Base-by-base conservation (phyloP, 2,329 filamentous ascomycete species). In the Apiospora phragmitis region DNA sequence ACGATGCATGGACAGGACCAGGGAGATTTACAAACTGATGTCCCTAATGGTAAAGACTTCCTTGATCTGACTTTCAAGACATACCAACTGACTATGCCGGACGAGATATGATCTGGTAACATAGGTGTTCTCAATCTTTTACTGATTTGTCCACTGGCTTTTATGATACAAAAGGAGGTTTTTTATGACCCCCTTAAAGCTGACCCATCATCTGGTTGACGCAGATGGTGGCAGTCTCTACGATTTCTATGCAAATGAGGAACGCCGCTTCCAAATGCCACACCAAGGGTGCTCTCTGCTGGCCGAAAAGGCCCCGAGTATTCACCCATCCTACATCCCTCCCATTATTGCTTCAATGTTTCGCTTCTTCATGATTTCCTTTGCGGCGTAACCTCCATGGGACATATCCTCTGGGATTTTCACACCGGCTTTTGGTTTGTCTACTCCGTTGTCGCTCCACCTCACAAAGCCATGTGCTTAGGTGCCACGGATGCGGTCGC, bases 401-500 rank as follows among this genome's bases (percentile, higher is more conserved):
- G 21, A 21, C 43, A 47, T 11, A 47, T 47, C 43, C 43, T 47
- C 8, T 47, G 18, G 38, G 7, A 0, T 18, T 9, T 24, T n/a
- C 38, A 8, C 38, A 45, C 45, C 35, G 21, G n/a, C 21, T 26
- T 24, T 12, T 9, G 4, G n/a, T 11, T 21, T 43, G 14, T 41
- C 24, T 43, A 18, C 38, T 18, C n/a, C 29, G 26, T 43, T 5
- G n/a, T 43, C n/a, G 11, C 21, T 3, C 12, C 65, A 4, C 42
- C 38, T 32, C 42, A 18, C 35, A 38, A 4, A 24, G 11, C 29
- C n/a, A 2, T 1, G 6, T 2, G 7, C 65, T 45, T 67, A 67
- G 38, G 6, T 67, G n/a, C 38, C 65, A n/a, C 65, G 38, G 43
- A 69, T 29, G 1, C 71, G 69, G 35, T 72, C 70, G 79, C 76